Evolutionary conservation across 2,329 filamentous ascomycete species (phyloP).

Genomic region (Chalaropsis thielavioides): DNA sequence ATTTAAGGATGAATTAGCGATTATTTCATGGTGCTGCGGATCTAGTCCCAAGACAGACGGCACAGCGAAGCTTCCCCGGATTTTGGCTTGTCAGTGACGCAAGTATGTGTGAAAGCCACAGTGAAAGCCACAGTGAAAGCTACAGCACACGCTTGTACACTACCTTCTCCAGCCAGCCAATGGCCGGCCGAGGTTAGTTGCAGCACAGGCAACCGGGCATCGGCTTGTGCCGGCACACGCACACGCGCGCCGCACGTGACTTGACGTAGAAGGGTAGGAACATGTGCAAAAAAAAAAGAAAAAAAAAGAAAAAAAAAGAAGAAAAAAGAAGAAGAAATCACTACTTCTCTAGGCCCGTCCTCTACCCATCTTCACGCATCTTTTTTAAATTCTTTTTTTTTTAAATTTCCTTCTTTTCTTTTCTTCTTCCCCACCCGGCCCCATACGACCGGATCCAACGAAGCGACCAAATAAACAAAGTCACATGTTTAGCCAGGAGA

Average conservation of each 20-base stretch:
- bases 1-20: neutral
- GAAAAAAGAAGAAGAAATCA: too few relatives aligned
- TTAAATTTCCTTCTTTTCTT: too few relatives aligned
- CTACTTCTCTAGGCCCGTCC: too few relatives aligned
- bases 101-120: neutral
- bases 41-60: neutral
- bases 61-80: neutral
- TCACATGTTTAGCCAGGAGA: neutral
- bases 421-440: neutral
- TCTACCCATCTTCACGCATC: too few relatives aligned
- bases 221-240: neutral
- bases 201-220: neutral
- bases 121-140: neutral
- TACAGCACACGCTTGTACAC: neutral
- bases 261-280: neutral
- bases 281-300: neutral
- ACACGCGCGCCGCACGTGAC: neutral
- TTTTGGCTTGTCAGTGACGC: too few relatives aligned
- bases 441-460: neutral
- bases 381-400: too few relatives aligned
- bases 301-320: neutral
- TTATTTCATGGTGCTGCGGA: too few relatives aligned
- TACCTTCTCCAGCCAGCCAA: constrained; percentile 1
- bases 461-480: neutral
- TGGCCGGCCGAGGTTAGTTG: constrained; percentile 15